These are phyloP conservation scores for Trichoderma sp. DNA, from an alignment of 2,329 filamentous ascomycete genomes.

Conservation along the genomic window DNA sequence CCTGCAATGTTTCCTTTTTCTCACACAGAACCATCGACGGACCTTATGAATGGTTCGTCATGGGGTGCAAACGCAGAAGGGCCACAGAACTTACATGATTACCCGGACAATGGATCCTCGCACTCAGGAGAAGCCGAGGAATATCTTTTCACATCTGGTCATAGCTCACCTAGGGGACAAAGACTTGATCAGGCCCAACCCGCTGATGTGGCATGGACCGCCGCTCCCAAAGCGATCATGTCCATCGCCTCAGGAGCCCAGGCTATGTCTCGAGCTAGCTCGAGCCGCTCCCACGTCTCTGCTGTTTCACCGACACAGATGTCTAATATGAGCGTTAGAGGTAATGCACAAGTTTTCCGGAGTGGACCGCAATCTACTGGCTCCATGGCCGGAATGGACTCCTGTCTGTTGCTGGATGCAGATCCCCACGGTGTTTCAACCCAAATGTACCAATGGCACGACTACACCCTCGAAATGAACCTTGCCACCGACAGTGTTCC, in stretches of 20 bases:
- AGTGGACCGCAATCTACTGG: constrained; percentile 38
- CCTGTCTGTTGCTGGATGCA: constrained; percentile 50
- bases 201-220: constrained; percentile 49
- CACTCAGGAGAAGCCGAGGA: constrained; percentile 54
- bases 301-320: constrained; percentile 50
- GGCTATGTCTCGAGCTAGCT: constrained; percentile 40
- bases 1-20: constrained; percentile 56
- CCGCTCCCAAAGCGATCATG: constrained; percentile 35
- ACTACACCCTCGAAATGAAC: constrained; percentile 45
- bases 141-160: constrained; percentile 52
- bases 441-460: constrained; percentile 49
- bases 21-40: constrained; percentile 57
- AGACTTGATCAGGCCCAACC: constrained; percentile 45
- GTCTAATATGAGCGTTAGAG: constrained; percentile 51
- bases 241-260: constrained; percentile 34
- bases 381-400: constrained; percentile 47
- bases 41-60: constrained; percentile 52
- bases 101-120: constrained; percentile 48
- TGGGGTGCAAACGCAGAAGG: constrained; percentile 58
- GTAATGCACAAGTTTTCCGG: constrained; percentile 46
- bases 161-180: constrained; percentile 51
- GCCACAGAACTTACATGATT: constrained; percentile 57
- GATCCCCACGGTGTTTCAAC: constrained; percentile 46
- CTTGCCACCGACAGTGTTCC: constrained; percentile 42
- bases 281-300: constrained; percentile 40